These are phyloP conservation scores for Gynochthodes officinalis DNA, from an alignment of 257 asterid species.

Conservation along the genomic window DNA sequence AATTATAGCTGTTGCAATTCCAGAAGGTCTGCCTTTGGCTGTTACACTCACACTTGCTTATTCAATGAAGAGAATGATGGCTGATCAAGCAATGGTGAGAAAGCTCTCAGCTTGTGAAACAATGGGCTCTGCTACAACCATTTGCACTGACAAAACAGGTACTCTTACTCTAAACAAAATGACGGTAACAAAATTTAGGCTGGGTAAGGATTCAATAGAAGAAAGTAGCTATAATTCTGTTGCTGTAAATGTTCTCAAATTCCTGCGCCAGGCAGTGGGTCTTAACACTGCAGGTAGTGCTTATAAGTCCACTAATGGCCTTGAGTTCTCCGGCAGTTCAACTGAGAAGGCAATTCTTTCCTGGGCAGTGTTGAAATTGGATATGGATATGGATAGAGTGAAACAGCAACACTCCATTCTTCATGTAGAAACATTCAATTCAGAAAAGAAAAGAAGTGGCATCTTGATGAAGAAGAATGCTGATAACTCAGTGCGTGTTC, in stretches of 20 bases:
- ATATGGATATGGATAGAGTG: slow-evolving; percentile 55
- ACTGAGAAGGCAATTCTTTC: slow-evolving; percentile 82
- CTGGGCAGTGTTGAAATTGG: slow-evolving; percentile 57
- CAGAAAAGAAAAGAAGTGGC: slow-evolving; percentile 78
- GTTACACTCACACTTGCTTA: slow-evolving; percentile 54
- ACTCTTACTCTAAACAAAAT: slow-evolving; percentile 46
- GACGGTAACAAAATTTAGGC: slow-evolving; percentile 42
- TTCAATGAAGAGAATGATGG: slow-evolving; percentile 58
- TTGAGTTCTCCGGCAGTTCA: slow-evolving; percentile 76
- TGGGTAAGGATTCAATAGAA: slow-evolving; percentile 26
- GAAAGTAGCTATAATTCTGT: slow-evolving; percentile 10
- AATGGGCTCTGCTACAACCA: slow-evolving; percentile 51
- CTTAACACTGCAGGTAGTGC: slow-evolving; percentile 52
- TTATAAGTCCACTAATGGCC: slow-evolving; percentile 15
- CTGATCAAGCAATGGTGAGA: slow-evolving; percentile 52
- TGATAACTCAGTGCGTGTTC: slow-evolving; percentile 37
- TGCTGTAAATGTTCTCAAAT: slow-evolving; percentile 22
- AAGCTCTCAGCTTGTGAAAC: slow-evolving; percentile 55
- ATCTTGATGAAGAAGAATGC: slow-evolving; percentile 32
- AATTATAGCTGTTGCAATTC: slow-evolving; percentile 51
- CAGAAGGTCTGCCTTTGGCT: slow-evolving; percentile 56
- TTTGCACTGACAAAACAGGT: slow-evolving; percentile 52
- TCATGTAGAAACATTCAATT: slow-evolving; percentile 67
- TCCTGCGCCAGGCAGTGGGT: slow-evolving; percentile 41
- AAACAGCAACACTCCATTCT: slow-evolving; percentile 28